phyloP scores from a whole-genome alignment of 495 filamentous ascomycete genomes.

The Tuber borchii region DNA sequence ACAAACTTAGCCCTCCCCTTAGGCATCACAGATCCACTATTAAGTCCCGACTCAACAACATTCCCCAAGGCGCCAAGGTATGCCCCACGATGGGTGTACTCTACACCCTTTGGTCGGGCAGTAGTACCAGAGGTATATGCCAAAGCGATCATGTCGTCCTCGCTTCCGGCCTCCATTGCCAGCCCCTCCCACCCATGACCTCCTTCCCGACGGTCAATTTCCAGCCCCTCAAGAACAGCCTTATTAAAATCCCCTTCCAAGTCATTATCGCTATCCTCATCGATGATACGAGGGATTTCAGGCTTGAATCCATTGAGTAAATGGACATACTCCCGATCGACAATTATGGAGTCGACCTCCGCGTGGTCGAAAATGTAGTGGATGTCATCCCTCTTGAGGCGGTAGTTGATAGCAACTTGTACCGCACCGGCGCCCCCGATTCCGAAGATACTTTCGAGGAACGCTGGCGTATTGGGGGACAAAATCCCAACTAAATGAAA shows the following conservation, averaged over 20 bases:
- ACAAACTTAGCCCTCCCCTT: conserved; percentile 33
- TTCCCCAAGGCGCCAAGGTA: conserved; percentile 84
- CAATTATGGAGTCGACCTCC: conserved; percentile 79
- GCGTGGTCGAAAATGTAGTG: conserved; percentile 76
- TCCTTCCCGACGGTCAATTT: conserved; percentile 58
- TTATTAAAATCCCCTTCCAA: conserved; percentile 74
- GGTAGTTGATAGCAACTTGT: conserved; percentile 81
- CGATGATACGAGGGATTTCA: conserved; percentile 62
- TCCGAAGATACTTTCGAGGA: conserved; percentile 82
- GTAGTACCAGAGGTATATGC: conserved; percentile 94
- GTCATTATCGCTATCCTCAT: conserved; percentile 79
- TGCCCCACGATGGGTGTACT: conserved; percentile 78
- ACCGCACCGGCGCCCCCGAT: conserved; percentile 78
- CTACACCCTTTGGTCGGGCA: conserved; percentile 83
- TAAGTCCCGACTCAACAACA: conserved; percentile 79
- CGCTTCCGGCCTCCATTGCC: conserved; percentile 58
- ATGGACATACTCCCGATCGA: conserved; percentile 67
- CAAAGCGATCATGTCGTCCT: conserved; percentile 75
- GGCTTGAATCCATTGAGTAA: conserved; percentile 67
- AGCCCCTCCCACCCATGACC: conserved; percentile 70
- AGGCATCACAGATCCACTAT: conserved; percentile 45
- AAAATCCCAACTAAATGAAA: conserved; percentile 59
- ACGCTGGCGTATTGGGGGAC: conserved; percentile 86
- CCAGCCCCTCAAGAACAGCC: conserved; percentile 72
- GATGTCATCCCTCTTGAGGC: conserved; percentile 81